Base-by-base conservation (phyloP, 2,329 filamentous ascomycete genomes). In the Fusarium citri region DNA sequence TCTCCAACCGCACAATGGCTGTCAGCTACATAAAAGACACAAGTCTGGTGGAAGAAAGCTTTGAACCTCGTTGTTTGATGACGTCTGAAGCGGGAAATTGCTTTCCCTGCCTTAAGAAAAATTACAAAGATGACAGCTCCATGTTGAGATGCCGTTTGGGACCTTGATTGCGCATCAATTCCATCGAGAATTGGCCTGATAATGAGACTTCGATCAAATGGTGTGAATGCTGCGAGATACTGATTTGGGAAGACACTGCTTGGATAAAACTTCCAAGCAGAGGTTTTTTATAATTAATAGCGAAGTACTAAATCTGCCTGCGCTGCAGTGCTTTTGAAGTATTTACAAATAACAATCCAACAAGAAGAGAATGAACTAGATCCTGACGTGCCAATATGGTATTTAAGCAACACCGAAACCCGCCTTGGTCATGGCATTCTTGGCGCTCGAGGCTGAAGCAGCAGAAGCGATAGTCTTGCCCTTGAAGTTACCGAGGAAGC, bases 401-500 rank as follows among this genome's bases (percentile, higher is more conserved):
- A n/a, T 12, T 55, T 78, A 83, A 58, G 83, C 75, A 53, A 78
- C 81, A 26, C 85, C 85, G 64, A 86, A 81, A 8, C 85, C 85
- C 67, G 84, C 84, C 41, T 76, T 80, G 60, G 72, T 77, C 18
- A 74, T 73, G 50, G 84, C 80, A 37, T 67, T 79, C 55, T 80
- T 76, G 64, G 78, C 81, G 26, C 77, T 77, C 41, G 70, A 72
- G 48, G 77, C 77, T 22, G 79, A 69, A 16, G 71, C 59, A 16
- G 85, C 83, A 59, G 79, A 71, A 15, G 87, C 87, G 67, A 88
- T 75, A 63, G 81, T 85, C 82, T 87, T 86, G 64, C 85, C 85
- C 49, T 78, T 76, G 76, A 88, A 88, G 72, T 84, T 80, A 55
- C 71, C 51, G 48, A 89, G 74, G 79, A 89, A 85, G 49, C 75